A percentile compares a stretch with the other conserved stretches of the same genome.
Conservation (phyloP, 2,329 filamentous ascomycete species). For the Cladophialophora chaetospira region DNA sequence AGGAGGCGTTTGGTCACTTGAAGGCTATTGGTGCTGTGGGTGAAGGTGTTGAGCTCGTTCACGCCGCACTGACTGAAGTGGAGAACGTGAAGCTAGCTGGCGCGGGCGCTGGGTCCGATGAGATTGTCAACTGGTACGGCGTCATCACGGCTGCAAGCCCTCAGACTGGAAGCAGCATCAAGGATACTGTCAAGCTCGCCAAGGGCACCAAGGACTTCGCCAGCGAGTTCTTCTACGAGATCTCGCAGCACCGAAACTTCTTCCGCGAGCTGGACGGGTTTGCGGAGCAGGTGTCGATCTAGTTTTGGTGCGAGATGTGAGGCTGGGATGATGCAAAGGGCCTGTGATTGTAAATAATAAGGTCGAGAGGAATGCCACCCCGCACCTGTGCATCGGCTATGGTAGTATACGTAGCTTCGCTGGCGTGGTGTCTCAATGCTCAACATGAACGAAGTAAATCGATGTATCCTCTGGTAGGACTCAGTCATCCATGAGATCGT, state of each 20-base stretch:
- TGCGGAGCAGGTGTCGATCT: conserved; percentile 24
- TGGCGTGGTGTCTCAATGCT: too few species aligned
- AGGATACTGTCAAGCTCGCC: conserved; percentile 62
- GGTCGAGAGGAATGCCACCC: too few species aligned
- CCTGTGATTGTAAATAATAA: too few species aligned
- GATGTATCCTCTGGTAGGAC: too few species aligned
- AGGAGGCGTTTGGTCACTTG: conserved; percentile 78
- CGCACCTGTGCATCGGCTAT: too few species aligned
- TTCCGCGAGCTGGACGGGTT: conserved; percentile 73
- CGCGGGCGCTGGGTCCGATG: conserved; percentile 45
- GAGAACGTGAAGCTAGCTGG: conserved; percentile 51
- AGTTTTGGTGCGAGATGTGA: background rate
- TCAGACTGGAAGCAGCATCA: conserved; percentile 50
- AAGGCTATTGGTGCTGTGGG: conserved; percentile 77
- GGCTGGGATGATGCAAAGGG: too few species aligned
- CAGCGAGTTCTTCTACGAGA: conserved; percentile 68
- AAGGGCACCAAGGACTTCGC: conserved; percentile 71
- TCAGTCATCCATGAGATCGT: too few species aligned
- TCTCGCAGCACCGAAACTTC: conserved; percentile 74
- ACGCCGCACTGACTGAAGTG: conserved; percentile 47
- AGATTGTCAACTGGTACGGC: conserved; percentile 68
- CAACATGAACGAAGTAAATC: too few species aligned
- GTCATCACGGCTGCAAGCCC: conserved; percentile 69
- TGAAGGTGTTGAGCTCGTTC: conserved; percentile 67
- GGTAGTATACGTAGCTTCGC: too few species aligned